Percentiles rank a stretch among this genome's conserved stretches.
phyloP scores from a whole-genome alignment of 1,284 basidiomycete species.

The Fomes fomentarius region DNA sequence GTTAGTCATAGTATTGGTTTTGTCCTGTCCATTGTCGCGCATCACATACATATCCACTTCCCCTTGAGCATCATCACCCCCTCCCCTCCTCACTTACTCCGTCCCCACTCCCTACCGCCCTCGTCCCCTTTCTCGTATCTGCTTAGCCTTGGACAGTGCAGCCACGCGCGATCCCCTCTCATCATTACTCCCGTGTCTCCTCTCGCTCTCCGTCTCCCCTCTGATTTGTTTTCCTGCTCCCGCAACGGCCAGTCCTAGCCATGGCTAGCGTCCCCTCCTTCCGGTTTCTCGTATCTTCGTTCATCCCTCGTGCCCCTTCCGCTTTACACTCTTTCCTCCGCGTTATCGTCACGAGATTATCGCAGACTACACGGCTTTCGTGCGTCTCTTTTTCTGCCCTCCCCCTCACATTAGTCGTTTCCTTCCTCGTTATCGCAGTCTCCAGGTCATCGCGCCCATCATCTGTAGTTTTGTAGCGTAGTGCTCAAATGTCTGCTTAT shows the following conservation, averaged over 20 bases:
- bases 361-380: constrained; percentile 6
- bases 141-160: constrained; percentile 24
- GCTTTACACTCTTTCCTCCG: not conserved
- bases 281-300: not conserved
- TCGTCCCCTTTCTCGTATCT: constrained; percentile 4
- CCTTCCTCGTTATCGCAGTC: constrained; percentile 13
- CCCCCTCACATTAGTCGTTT: not conserved
- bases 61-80: not conserved
- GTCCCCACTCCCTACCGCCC: not conserved
- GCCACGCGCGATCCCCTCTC: constrained; percentile 6
- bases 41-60: constrained; percentile 19
- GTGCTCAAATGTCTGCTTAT: constrained; percentile 32
- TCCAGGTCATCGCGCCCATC: constrained; percentile 27
- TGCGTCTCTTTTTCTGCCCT: not conserved
- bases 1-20: constrained; percentile 27
- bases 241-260: not conserved
- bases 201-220: constrained; percentile 2
- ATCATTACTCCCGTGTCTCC: constrained; percentile 1
- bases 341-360: constrained; percentile 1
- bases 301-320: not conserved
- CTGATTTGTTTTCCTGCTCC: constrained; percentile 1
- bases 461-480: constrained; percentile 40
- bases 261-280: constrained; percentile 5
- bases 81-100: not conserved
- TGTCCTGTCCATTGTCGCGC: constrained; percentile 23